Evolutionary conservation across 768 basidiomycete genomes (phyloP).

Genomic region (Atractiella rhizophila): DNA sequence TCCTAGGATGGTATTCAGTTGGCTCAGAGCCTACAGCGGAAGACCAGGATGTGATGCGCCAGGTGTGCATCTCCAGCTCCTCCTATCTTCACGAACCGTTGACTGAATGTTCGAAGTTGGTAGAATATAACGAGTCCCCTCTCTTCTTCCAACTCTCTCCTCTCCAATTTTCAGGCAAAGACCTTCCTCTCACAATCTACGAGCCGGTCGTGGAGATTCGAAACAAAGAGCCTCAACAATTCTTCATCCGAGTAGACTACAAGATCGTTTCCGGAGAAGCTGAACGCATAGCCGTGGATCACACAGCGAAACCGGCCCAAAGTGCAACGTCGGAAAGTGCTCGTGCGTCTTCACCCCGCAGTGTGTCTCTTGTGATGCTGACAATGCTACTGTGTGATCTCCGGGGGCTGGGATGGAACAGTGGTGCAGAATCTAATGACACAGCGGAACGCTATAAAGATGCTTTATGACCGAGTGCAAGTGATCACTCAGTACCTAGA

Average conservation of each 20-base stretch:
- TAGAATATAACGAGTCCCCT: slow-evolving; percentile 60
- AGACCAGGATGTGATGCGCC: slow-evolving; percentile 64
- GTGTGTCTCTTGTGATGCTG: neutral
- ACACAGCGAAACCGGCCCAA: slow-evolving; percentile 39
- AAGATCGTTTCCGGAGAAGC: slow-evolving; percentile 93
- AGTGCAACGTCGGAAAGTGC: slow-evolving; percentile 35
- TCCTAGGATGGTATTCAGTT: slow-evolving; percentile 94
- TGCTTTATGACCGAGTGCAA: slow-evolving; percentile 76
- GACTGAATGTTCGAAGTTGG: slow-evolving; percentile 34
- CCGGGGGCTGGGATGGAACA: slow-evolving; percentile 19
- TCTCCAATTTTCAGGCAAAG: slow-evolving; percentile 28
- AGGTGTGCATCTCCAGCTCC: slow-evolving; percentile 27
- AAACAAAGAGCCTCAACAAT: slow-evolving; percentile 43
- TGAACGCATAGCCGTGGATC: slow-evolving; percentile 93
- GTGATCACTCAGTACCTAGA: slow-evolving; percentile 67
- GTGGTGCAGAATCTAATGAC: slow-evolving; percentile 77
- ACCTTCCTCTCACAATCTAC: slow-evolving; percentile 76
- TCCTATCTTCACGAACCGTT: too few species aligned
- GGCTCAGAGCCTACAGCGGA: slow-evolving; percentile 42
- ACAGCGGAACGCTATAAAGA: slow-evolving; percentile 81
- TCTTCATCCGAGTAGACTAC: slow-evolving; percentile 56
- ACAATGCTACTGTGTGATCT: neutral
- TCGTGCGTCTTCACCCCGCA: slow-evolving; percentile 24
- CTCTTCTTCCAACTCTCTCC: slow-evolving; percentile 43
- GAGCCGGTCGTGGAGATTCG: slow-evolving; percentile 66